Evolutionary conservation across 345 rosid genomes (phyloP), one percentile per base, ranked within the genome.

Genomic region (Trapa incisa): DNA sequence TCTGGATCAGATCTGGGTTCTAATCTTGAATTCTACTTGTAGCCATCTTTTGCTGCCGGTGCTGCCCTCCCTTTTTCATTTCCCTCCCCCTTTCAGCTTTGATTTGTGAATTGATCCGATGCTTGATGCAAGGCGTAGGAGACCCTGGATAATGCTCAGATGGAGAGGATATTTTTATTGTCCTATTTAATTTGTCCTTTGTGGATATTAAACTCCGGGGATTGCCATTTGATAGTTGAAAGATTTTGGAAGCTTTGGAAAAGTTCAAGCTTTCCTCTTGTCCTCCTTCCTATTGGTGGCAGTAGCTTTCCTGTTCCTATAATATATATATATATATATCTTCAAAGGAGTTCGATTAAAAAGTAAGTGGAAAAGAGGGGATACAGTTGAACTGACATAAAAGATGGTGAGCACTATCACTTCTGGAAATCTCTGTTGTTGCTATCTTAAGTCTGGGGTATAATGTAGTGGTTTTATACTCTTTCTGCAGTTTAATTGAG

Each of bases 191-290:
- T 41, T 41, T 41, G 43, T 41, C 43, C 3, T 47, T 47, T 73
- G 43, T n/a, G 29, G 12, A 47, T 66, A 66, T 65, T 74, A 66
- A 72, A 71, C 54, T 33, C 14, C 47, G 69, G 58, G 63, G 43
- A 41, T 43, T 67, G 70, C 75, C 74, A 69, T 74, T 76, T 71
- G 72, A 75, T 72, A 70, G 79, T 74, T 77, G 71, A 78, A 73
- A 78, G 76, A 73, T 74, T 73, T 11, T 81, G 67, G 65, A 68
- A 81, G 73, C 85, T 81, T 82, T 83, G 11, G 64, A 53, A 76
- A 84, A 78, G 80, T 73, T 76, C 3, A 75, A 76, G 73, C 74
- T 75, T 74, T 83, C 71, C n/a, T 64, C 65, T 83, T 77, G 82
- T 82, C 71, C 62, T 79, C 74, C 73, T 77, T 72, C 61, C 37